Conservation (phyloP, 2,329 filamentous ascomycete species). For the Colletotrichum tropicicola region DNA sequence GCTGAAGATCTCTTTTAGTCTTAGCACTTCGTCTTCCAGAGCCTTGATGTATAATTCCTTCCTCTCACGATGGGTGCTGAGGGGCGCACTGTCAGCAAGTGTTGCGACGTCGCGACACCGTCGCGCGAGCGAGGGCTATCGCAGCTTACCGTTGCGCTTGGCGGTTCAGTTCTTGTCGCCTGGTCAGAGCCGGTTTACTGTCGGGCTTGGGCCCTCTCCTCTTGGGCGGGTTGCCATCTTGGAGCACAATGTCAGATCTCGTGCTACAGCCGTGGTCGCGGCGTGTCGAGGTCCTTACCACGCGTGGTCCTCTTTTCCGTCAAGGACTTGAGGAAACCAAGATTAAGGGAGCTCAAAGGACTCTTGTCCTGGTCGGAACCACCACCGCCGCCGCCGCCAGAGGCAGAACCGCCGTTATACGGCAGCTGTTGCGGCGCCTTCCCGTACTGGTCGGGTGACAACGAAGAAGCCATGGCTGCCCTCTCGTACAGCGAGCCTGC, state of each 20-base stretch:
- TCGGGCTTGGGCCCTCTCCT: constrained; percentile 95
- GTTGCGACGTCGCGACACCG: constrained; percentile 10
- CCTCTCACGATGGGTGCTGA: constrained; percentile 94
- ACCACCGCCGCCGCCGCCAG: constrained; percentile 17
- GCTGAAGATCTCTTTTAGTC: constrained; percentile 86
- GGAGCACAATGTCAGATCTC: not conserved
- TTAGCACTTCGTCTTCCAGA: constrained; percentile 89
- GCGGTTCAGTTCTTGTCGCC: constrained; percentile 92
- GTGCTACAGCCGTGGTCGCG: not conserved
- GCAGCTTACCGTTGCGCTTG: constrained; percentile 86
- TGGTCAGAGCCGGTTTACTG: constrained; percentile 91
- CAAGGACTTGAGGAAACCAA: constrained; percentile 72
- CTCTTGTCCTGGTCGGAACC: constrained; percentile 43
- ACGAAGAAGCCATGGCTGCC: constrained; percentile 55
- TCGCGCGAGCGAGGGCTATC: not conserved
- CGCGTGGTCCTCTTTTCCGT: constrained; percentile 81
- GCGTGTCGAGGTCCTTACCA: constrained; percentile 57
- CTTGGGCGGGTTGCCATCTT: constrained; percentile 88
- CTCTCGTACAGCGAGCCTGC: constrained; percentile 42
- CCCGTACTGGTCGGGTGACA: constrained; percentile 51
- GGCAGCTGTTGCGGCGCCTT: constrained; percentile 34
- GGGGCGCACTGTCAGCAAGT: constrained; percentile 30
- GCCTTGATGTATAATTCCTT: constrained; percentile 97
- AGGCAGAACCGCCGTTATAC: constrained; percentile 30
- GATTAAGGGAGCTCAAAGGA: constrained; percentile 56